These are phyloP conservation scores for Rhodotorula graminis DNA, from an alignment of 768 basidiomycete genomes.

Conservation along the genomic window DNA sequence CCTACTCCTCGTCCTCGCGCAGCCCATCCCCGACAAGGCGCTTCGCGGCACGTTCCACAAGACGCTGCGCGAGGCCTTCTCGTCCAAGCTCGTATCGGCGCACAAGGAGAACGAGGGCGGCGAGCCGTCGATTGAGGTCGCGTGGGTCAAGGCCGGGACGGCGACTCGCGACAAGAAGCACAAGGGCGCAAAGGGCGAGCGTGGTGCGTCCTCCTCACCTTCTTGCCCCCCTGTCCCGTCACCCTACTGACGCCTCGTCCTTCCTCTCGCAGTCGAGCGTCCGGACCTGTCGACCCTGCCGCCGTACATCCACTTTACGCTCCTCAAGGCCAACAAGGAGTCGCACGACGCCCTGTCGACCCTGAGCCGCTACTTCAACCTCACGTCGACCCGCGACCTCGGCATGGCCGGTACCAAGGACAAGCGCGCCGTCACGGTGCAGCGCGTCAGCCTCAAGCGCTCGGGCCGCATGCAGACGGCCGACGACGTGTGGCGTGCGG, in stretches of 20 bases:
- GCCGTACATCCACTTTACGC: conserved; percentile 88
- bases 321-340: conserved; percentile 96
- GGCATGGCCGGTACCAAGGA: conserved; percentile 95
- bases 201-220: background rate
- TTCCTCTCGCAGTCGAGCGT: conserved; percentile 2
- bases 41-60: conserved; percentile 77
- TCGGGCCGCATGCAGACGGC: conserved; percentile 60
- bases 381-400: conserved; percentile 68
- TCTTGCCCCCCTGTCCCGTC: background rate
- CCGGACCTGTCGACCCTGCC: conserved; percentile 40
- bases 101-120: conserved; percentile 49
- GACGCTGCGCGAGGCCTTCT: conserved; percentile 70
- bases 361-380: conserved; percentile 68
- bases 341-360: conserved; percentile 87
- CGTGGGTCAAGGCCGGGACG: conserved; percentile 8
- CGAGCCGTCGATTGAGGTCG: conserved; percentile 25
- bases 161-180: background rate
- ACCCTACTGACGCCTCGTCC: background rate
- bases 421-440: conserved; percentile 92
- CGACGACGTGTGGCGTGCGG: conserved; percentile 67
- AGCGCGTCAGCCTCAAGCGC: conserved; percentile 76
- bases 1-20: background rate
- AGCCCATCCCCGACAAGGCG: conserved; percentile 62
- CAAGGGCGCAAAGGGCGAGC: background rate
- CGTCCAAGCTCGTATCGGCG: conserved; percentile 76